These are phyloP conservation scores for Croton laevigatus DNA, from an alignment of 441 rosid species.

Conservation along the genomic window DNA sequence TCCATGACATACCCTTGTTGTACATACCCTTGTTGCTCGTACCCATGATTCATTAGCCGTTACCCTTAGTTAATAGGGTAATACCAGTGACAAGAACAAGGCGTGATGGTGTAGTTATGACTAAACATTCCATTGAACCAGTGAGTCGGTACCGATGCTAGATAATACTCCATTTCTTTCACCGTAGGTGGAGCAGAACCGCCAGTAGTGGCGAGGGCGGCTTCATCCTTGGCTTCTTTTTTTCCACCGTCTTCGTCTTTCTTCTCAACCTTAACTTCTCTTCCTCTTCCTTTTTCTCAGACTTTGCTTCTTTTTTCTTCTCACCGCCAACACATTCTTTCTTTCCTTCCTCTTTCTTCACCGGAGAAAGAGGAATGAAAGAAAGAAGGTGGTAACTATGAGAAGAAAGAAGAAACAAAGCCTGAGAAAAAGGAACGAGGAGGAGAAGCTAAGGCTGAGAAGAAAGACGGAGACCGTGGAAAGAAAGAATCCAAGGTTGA, in stretches of 20 bases:
- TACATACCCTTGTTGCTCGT: constrained; percentile 13
- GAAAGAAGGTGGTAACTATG: constrained; percentile 30
- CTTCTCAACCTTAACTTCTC: constrained; percentile 22
- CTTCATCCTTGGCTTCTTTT: constrained; percentile 35
- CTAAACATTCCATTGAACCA: constrained; percentile 26
- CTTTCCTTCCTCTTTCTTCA: constrained; percentile 37
- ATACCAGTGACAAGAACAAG: neutral
- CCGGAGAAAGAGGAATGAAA: constrained; percentile 41
- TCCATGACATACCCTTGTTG: constrained; percentile 20
- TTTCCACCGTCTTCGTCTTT: constrained; percentile 36
- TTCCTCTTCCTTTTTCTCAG: constrained; percentile 22
- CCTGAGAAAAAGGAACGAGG: constrained; percentile 23
- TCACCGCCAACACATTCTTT: constrained; percentile 31
- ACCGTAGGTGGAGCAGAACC: constrained; percentile 43
- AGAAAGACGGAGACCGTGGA: constrained; percentile 33
- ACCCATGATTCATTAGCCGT: constrained; percentile 6
- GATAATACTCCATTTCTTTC: constrained; percentile 55
- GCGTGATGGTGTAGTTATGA: constrained; percentile 10
- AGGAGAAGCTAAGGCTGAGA: constrained; percentile 20
- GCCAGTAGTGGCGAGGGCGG: constrained; percentile 21
- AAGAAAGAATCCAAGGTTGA: constrained; percentile 38
- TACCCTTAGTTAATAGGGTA: constrained; percentile 9
- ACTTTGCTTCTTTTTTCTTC: constrained; percentile 32
- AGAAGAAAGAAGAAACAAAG: constrained; percentile 33
- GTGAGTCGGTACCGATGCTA: constrained; percentile 29